Evolutionary conservation across 1,284 basidiomycete genomes (phyloP).

Genomic region (Tetrapyrgos nigripes): DNA sequence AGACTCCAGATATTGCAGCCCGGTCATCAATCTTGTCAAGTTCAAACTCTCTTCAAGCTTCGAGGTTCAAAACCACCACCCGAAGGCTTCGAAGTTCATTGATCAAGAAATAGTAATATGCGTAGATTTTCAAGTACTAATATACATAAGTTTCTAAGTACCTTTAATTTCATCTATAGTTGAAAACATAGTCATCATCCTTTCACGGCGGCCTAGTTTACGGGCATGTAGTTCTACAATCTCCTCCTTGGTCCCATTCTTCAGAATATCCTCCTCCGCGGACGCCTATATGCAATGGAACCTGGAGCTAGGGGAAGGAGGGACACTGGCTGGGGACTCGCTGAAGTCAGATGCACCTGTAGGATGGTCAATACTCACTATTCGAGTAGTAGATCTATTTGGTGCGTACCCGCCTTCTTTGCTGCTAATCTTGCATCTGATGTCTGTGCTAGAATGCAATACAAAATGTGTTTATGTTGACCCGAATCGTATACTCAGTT

Average conservation of each 20-base stretch:
- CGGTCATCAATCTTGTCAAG: no score
- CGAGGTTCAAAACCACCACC: no score
- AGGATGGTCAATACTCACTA: background rate
- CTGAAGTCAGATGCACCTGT: background rate
- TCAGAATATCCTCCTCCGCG: background rate
- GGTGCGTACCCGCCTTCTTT: background rate
- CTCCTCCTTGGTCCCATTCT: background rate
- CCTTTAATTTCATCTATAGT: slow-evolving; percentile 2
- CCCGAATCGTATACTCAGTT: background rate
- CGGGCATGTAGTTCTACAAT: background rate
- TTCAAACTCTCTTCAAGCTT: no score
- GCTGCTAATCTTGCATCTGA: background rate
- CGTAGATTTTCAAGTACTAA: no score
- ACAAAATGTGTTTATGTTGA: background rate
- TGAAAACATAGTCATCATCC: slow-evolving; percentile 2
- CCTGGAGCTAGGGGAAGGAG: background rate
- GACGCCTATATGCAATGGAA: slow-evolving; percentile 11
- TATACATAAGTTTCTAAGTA: no score
- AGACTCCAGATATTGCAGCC: no score
- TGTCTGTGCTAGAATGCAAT: background rate
- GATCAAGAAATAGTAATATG: no score
- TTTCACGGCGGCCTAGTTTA: background rate
- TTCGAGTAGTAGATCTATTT: background rate
- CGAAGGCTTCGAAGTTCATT: no score
- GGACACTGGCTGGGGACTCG: background rate